These are phyloP conservation scores for Debaryomyces maramus DNA, from an alignment of 805 yeast genomes.

Conservation along the genomic window DNA sequence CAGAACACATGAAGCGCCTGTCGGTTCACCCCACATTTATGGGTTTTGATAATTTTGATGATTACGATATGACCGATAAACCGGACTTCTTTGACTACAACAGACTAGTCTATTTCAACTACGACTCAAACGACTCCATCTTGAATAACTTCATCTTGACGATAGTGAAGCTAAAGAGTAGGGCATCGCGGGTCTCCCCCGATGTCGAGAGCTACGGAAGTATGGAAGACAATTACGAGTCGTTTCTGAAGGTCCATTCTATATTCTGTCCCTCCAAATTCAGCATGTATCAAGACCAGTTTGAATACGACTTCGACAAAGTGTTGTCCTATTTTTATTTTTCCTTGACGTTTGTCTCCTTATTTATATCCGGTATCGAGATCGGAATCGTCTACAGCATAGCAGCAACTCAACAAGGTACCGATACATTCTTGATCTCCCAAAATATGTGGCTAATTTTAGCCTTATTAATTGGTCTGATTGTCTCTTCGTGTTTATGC, in stretches of 20 bases:
- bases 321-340: conserved; percentile 37
- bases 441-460: conserved; percentile 35
- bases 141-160: conserved; percentile 20
- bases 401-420: conserved; percentile 19
- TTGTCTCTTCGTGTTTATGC: conserved; percentile 33
- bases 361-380: conserved; percentile 40
- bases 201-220: conserved; percentile 26
- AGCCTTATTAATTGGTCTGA: conserved; percentile 30
- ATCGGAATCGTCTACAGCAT: conserved; percentile 40
- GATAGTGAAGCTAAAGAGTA: conserved; percentile 7
- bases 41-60: not conserved
- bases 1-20: not conserved
- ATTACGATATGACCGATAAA: not conserved
- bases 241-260: not conserved
- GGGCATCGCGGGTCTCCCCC: conserved; percentile 4
- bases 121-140: conserved; percentile 6
- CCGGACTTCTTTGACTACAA: not conserved
- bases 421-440: conserved; percentile 23
- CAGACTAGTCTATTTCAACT: not conserved
- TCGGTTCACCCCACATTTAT: not conserved
- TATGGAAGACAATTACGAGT: conserved; percentile 27
- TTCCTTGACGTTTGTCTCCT: conserved; percentile 32
- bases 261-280: conserved; percentile 21
- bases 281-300: conserved; percentile 24
- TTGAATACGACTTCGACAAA: conserved; percentile 36